Evolutionary conservation across 2,329 filamentous ascomycete genomes (phyloP).

Genomic region (Fusarium sp.): DNA sequence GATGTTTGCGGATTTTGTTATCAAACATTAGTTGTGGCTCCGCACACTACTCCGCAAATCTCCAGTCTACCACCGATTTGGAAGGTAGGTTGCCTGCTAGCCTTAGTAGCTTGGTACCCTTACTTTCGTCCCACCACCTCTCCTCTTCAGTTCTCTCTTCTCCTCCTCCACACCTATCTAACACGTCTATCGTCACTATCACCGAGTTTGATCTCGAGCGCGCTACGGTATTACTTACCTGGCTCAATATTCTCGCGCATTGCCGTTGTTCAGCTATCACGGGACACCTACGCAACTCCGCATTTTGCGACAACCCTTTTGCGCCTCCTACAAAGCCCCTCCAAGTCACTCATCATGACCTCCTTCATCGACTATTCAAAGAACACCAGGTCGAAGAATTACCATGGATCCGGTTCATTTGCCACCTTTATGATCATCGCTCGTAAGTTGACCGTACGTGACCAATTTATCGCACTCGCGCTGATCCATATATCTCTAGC

Average conservation of each 20-base stretch:
- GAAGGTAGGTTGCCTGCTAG: conserved; percentile 38
- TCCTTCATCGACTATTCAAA: conserved; percentile 64
- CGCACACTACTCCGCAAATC: conserved; percentile 10
- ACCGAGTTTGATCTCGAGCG: conserved; percentile 7
- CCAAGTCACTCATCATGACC: conserved; percentile 43
- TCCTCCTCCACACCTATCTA: conserved; percentile 14
- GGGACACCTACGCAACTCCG: background rate
- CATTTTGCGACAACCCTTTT: conserved; percentile 23
- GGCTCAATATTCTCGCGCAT: background rate
- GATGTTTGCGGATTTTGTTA: background rate
- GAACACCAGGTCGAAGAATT: conserved; percentile 66
- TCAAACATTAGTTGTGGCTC: background rate
- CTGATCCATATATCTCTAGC: conserved; percentile 57
- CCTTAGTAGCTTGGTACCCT: conserved; percentile 9
- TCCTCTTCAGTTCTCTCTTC: conserved; percentile 19
- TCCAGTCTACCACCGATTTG: conserved; percentile 41
- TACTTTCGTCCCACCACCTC: conserved; percentile 19
- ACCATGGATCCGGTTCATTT: conserved; percentile 76
- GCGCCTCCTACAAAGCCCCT: conserved; percentile 20
- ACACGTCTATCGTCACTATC: conserved; percentile 6
- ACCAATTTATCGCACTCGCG: background rate
- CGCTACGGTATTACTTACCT: conserved; percentile 12
- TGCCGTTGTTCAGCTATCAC: background rate
- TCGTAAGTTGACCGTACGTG: conserved; percentile 69
- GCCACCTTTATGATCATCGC: conserved; percentile 97